Conservation (phyloP, 2,329 filamentous ascomycete genomes). For the Trichoderma sp. region DNA sequence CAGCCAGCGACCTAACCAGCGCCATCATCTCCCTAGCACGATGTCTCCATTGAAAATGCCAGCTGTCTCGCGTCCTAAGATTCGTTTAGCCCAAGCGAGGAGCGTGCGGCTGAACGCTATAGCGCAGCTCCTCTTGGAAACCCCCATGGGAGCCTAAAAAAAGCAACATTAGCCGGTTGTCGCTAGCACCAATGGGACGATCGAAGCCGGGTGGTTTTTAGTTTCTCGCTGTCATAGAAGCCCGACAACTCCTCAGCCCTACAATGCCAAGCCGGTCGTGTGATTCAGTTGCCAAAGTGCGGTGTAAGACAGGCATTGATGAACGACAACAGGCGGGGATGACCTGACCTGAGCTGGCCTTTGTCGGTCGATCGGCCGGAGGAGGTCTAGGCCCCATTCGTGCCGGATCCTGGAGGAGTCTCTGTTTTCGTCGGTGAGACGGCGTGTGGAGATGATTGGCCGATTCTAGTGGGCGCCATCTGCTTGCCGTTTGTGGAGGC, state of each 20-base stretch:
- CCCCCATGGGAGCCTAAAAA: constrained; percentile 14
- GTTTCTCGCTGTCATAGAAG: background rate
- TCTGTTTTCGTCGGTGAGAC: constrained; percentile 2
- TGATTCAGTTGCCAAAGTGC: constrained; percentile 7
- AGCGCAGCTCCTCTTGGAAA: background rate
- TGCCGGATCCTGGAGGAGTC: constrained; percentile 10
- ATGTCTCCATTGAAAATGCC: constrained; percentile 4
- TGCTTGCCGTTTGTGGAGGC: constrained; percentile 16
- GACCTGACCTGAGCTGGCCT: background rate
- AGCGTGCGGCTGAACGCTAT: constrained; percentile 20
- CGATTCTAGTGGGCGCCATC: constrained; percentile 14
- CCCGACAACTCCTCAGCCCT: constrained; percentile 9
- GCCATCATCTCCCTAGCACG: background rate
- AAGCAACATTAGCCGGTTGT: constrained; percentile 15
- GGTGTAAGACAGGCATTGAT: constrained; percentile 10
- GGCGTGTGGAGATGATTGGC: background rate
- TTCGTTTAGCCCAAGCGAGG: constrained; percentile 10
- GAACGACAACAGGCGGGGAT: background rate
- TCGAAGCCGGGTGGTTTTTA: background rate
- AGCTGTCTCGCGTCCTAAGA: constrained; percentile 14
- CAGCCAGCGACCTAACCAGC: background rate
- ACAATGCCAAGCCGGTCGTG: constrained; percentile 10
- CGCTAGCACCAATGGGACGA: constrained; percentile 5
- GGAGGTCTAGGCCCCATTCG: background rate
- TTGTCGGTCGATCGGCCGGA: constrained; percentile 14